Evolutionary conservation across 225 moss, liverwort and hornwort species (phyloP).

Genomic region (Pleurozium schreberi): DNA sequence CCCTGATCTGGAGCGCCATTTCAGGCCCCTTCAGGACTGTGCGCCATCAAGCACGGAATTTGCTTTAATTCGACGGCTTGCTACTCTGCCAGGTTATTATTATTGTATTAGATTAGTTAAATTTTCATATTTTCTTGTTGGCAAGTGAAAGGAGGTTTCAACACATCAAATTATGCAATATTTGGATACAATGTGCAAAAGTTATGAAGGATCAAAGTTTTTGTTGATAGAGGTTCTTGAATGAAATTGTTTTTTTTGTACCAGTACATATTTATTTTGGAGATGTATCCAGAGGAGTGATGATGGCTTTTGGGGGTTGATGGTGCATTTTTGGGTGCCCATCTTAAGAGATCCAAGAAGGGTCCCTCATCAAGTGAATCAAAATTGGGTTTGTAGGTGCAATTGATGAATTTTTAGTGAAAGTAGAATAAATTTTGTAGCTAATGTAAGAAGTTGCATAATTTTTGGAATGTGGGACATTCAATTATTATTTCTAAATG

Average conservation of each 20-base stretch:
- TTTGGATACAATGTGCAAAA: too few relatives aligned
- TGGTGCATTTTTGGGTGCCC: not conserved
- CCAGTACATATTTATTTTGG: not conserved
- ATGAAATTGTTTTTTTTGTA: too few relatives aligned
- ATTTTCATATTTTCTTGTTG: too few relatives aligned
- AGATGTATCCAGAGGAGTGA: fast-evolving
- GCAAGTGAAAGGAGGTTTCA: too few relatives aligned
- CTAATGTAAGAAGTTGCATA: not conserved
- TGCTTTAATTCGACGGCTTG: too few relatives aligned
- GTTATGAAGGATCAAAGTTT: too few relatives aligned
- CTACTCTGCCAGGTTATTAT: too few relatives aligned
- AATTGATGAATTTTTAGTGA: not conserved
- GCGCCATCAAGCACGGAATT: not conserved
- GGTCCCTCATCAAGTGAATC: fast-evolving
- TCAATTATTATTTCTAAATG: too few relatives aligned
- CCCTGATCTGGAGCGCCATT: not conserved
- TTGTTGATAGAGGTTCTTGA: too few relatives aligned
- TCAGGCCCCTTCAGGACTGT: not conserved
- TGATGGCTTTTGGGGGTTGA: fast-evolving
- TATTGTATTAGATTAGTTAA: too few relatives aligned
- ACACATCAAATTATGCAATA: too few relatives aligned
- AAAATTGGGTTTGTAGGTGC: not conserved
- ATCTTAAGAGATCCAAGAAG: fast-evolving
- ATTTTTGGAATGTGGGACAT: not conserved
- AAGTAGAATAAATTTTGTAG: too few relatives aligned